Evolutionary conservation across 2,329 filamentous ascomycete genomes (phyloP), one percentile per base, ranked within the genome.

Genomic region (Colletotrichum paranaense): DNA sequence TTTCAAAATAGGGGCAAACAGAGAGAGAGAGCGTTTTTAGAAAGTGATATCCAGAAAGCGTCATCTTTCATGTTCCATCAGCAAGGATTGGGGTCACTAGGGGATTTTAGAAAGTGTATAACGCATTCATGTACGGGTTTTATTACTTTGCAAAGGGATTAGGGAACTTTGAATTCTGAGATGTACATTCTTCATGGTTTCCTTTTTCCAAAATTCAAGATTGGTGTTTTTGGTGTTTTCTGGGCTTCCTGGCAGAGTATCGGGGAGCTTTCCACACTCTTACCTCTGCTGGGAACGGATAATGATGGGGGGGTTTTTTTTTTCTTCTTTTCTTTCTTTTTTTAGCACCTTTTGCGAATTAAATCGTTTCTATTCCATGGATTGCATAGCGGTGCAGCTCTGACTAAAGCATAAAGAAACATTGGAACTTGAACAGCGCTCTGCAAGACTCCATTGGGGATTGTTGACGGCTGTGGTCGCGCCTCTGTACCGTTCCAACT

Each of bases 41-140:
- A 73, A 46, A 73, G 60, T 49, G 67, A 73, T 66, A 73, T 73
- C 22, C 56, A 60, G 53, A 60, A 60, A 55, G 59, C 65, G 62
- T 73, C 58, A 56, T 60, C 42, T 73, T 46, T 35, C 32, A 35
- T 4, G 32, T 35, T 35, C 32, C n/a, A 19, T 68, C 24, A 35
- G 26, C 55, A 56, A 62, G 60, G 26, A 4, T 49, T n/a, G 42
- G 19, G 42, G 42, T n/a, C 42, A 49, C 16, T 49, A 49, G 19
- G 42, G 42, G 14, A 4, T 19, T 49, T 49, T n/a, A 22, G 19
- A 49, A 49, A 49, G 42, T 49, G 42, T 49, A 49, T 22, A 49
- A 49, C 42, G 42, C 42, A 49, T 49, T 49, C 19, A 49, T 49
- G 42, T 26, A 26, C 26, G 26, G 26, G 26, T 26, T 26, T 26